Base-by-base conservation (phyloP, 2,329 filamentous ascomycete genomes). In the Exserohilum rostratum region DNA sequence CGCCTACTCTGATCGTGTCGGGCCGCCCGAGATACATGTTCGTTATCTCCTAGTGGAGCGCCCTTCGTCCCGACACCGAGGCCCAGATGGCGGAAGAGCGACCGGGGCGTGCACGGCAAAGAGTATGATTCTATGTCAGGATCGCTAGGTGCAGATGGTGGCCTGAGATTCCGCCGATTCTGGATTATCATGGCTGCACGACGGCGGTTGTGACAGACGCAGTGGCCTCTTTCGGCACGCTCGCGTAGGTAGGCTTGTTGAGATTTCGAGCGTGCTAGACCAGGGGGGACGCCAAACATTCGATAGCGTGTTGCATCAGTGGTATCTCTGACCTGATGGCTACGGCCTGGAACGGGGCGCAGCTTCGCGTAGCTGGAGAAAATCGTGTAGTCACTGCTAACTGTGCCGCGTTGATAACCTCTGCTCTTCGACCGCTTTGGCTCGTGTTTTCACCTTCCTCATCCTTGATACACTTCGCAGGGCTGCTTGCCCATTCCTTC, bases 241-340 rank as follows among this genome's bases (percentile, higher is more conserved):
- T 45, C 39, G 45, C 42, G 42, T 46, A 50, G n/a, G 11, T 20
- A 34, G 12, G 55, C 51, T 55, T 55, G 51, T 51, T 55, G 55
- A 47, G 46, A 46, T 34, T 25, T 53, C 50, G 39, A 44, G 40
- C 44, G 31, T 56, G 53, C 50, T 48, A 53, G 45, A 53, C 53
- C 46, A 56, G 53, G 49, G 53, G 46, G 34, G 34, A 43, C 46
- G 46, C 50, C 46, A 38, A 50, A 33, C 18, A 44, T 50, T 58
- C 55, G 43, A 58, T 58, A 55, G 47, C 50, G 46, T 45, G 55
- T 46, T 51, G 42, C 55, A 50, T 48, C 38, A 47, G 51, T 58
- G 22, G 46, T 55, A 55, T 58, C 38, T 51, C 43, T 35, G 42
- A 22, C 35, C 55, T 50, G 18, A 46, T 57, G 46, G 42, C 42